These are phyloP conservation scores for Fraxinus excelsior DNA, from an alignment of 257 asterid species.

Conservation along the genomic window DNA sequence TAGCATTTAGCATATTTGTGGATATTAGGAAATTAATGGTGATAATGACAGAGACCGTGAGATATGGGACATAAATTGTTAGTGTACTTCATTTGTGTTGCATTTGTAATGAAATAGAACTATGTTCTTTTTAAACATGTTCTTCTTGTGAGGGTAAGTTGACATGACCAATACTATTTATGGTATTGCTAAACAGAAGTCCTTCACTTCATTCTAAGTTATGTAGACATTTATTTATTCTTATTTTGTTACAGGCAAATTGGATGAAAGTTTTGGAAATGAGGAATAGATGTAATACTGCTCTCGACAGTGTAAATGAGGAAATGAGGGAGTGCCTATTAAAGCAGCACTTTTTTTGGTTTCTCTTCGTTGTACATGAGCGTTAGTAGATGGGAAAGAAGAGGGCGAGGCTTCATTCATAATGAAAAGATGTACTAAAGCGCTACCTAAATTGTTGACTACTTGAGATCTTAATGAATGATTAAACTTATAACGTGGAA, in stretches of 20 bases:
- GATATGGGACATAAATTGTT: neutral
- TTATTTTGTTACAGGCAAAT: slow-evolving; percentile 46
- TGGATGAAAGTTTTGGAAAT: slow-evolving; percentile 61
- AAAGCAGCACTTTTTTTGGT: neutral
- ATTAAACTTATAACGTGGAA: neutral
- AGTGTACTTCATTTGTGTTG: neutral
- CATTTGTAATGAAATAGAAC: neutral
- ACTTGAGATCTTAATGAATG: too few species aligned
- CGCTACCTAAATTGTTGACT: neutral
- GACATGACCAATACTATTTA: slow-evolving; percentile 11
- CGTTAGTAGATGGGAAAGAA: neutral
- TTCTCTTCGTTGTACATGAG: neutral
- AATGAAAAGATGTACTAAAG: neutral
- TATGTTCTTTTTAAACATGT: neutral
- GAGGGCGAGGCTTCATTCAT: neutral
- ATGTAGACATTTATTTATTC: slow-evolving; percentile 1
- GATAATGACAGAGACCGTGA: neutral
- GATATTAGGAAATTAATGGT: neutral
- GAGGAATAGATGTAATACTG: slow-evolving; percentile 70
- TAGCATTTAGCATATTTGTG: neutral
- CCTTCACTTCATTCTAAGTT: slow-evolving; percentile 7
- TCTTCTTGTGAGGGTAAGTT: neutral
- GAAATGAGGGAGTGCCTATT: neutral
- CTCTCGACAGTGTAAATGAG: slow-evolving; percentile 48
- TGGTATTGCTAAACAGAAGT: slow-evolving; percentile 6